Evolutionary conservation across 2,329 filamentous ascomycete genomes (phyloP).

Genomic region (Pseudogymnoascus sp.): DNA sequence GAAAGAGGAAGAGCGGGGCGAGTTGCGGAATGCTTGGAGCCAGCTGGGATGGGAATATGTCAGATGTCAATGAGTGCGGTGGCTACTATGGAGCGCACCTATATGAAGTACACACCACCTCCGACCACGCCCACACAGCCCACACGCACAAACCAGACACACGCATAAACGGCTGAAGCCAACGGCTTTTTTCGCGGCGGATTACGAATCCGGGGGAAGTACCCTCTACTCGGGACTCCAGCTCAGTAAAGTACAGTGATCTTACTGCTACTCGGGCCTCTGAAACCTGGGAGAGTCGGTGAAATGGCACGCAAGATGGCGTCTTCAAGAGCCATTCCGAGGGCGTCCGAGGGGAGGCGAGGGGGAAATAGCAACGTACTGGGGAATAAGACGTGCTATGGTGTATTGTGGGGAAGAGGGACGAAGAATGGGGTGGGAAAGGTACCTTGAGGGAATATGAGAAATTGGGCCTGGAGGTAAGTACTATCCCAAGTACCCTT

Average conservation of each 20-base stretch:
- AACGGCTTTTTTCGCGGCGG: neutral
- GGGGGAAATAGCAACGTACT: neutral
- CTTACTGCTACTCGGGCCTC: neutral
- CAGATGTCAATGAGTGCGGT: slow-evolving; percentile 2
- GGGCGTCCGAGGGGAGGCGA: neutral
- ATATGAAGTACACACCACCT: slow-evolving; percentile 4
- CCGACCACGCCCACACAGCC: neutral
- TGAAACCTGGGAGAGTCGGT: neutral
- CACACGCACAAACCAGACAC: neutral
- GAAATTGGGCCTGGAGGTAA: neutral
- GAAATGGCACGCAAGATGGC: neutral
- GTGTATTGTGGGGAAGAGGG: slow-evolving; percentile 1
- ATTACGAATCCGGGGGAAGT: neutral
- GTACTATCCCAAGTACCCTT: neutral
- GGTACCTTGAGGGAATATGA: neutral
- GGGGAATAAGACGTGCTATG: neutral
- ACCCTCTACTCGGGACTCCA: neutral
- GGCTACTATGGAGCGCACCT: slow-evolving; percentile 1
- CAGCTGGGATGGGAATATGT: slow-evolving; percentile 1
- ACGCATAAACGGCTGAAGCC: neutral
- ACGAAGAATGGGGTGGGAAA: neutral
- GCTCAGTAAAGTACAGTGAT: slow-evolving; percentile 1
- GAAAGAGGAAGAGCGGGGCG: neutral
- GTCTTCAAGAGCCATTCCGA: slow-evolving; percentile 1
- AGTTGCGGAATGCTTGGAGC: neutral